phyloP scores from a whole-genome alignment of 1,284 basidiomycete species.

The Tausonia pullulans region DNA sequence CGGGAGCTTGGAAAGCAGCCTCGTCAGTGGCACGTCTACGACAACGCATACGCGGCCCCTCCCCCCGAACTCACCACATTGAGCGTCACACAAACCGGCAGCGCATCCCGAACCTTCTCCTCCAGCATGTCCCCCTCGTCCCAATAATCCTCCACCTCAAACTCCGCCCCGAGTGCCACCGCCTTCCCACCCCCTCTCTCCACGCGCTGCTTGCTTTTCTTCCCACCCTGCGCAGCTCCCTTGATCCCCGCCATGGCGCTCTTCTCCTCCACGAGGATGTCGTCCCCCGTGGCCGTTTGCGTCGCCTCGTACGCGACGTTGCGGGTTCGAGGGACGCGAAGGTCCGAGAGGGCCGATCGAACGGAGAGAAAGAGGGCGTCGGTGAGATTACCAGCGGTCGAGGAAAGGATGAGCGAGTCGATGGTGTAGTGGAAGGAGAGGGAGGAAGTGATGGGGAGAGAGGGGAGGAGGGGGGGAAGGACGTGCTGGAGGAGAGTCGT shows the following conservation, averaged over 20 bases:
- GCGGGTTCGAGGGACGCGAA: conserved; percentile 59
- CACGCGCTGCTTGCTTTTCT: conserved; percentile 21
- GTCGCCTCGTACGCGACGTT: conserved; percentile 44
- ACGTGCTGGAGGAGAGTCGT: conserved; percentile 15
- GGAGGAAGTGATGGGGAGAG: conserved; percentile 20
- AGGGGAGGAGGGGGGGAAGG: conserved; percentile 48
- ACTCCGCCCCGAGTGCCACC: conserved; percentile 47
- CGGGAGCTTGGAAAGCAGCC: conserved; percentile 36
- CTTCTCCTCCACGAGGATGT: conserved; percentile 7
- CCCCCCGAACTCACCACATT: conserved; percentile 48
- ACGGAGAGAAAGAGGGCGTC: conserved; percentile 66
- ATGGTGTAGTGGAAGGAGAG: conserved; percentile 28
- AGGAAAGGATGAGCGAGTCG: conserved; percentile 55
- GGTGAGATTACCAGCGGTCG: conserved; percentile 52
- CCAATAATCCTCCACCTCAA: conserved; percentile 71
- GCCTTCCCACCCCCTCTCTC: conserved; percentile 20
- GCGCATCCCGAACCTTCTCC: conserved; percentile 41
- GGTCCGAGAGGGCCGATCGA: conserved; percentile 63
- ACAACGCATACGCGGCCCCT: too few species aligned
- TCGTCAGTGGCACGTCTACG: too few species aligned
- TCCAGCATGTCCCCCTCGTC: conserved; percentile 58
- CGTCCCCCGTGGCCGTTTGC: background rate
- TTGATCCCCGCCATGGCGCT: conserved; percentile 17
- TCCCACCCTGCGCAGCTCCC: conserved; percentile 24
- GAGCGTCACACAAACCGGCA: conserved; percentile 63